A percentile compares a stretch with the other conserved stretches of the same genome.
Conservation (phyloP, 2,329 filamentous ascomycete genomes). For the Botryosphaeria dothidea region DNA sequence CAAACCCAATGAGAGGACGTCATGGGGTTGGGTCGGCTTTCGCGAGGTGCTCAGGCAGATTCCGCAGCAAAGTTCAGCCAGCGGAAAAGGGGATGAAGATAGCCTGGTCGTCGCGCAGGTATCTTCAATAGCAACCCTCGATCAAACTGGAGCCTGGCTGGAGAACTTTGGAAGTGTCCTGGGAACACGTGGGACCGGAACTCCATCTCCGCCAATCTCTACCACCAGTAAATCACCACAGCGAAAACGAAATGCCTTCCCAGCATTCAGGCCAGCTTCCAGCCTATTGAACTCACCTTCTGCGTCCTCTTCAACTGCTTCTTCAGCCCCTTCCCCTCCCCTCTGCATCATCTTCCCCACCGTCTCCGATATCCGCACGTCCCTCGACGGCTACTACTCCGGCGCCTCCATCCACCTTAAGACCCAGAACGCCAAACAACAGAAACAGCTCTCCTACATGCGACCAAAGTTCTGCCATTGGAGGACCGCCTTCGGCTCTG, state of each 20-base stretch:
- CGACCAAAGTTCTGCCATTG: constrained; percentile 73
- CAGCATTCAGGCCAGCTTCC: background rate
- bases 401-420: constrained; percentile 83
- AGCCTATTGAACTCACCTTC: too few species aligned
- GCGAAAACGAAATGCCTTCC: background rate
- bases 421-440: constrained; percentile 67
- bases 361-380: constrained; percentile 72
- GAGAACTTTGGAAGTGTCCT: constrained; percentile 56
- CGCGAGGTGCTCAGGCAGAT: constrained; percentile 56
- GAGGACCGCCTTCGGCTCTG: constrained; percentile 40
- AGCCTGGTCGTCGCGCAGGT: constrained; percentile 61
- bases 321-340: constrained; percentile 41
- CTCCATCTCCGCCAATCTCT: background rate
- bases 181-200: constrained; percentile 31
- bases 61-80: constrained; percentile 49
- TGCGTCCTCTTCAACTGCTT: too few species aligned
- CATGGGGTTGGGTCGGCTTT: constrained; percentile 78
- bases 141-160: constrained; percentile 71
- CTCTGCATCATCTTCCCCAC: constrained; percentile 82
- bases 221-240: background rate
- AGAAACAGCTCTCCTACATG: constrained; percentile 73
- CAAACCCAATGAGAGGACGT: constrained; percentile 49
- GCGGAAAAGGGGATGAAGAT: constrained; percentile 46
- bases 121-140: constrained; percentile 81
- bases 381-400: constrained; percentile 75